These are phyloP conservation scores for Plasmopara viticola DNA, from an alignment of 352 stramenopile genomes.

Conservation along the genomic window DNA sequence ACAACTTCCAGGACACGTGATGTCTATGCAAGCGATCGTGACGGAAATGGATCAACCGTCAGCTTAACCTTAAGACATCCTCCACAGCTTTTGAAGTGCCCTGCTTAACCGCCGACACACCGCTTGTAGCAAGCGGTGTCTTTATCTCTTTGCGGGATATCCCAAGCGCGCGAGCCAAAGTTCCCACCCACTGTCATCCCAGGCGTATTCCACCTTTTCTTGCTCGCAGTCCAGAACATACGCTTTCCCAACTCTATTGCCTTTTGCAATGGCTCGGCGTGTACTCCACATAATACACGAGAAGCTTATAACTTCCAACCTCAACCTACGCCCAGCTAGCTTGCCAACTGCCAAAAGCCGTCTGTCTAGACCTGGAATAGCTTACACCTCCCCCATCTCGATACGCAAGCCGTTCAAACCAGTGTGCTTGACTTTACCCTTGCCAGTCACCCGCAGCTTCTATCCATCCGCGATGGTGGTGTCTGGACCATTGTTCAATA, in stretches of 20 bases:
- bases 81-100: neutral
- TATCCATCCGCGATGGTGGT: neutral
- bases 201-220: neutral
- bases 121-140: neutral
- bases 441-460: too few relatives aligned
- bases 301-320: constrained; percentile 5
- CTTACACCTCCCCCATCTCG: neutral
- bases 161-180: neutral
- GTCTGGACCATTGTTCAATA: neutral
- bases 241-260: constrained; percentile 1
- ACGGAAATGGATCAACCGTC: neutral
- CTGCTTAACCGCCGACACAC: neutral
- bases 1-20: neutral
- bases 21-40: neutral
- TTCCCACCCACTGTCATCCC: neutral
- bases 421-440: neutral
- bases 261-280: neutral
- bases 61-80: neutral
- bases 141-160: neutral
- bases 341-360: constrained; percentile 18
- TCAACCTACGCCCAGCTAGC: constrained; percentile 8
- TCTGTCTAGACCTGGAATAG: constrained; percentile 7
- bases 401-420: neutral
- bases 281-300: neutral
- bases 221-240: neutral